phyloP scores from a whole-genome alignment of 352 stramenopile species.

The Globisporangium mamillatum region DNA sequence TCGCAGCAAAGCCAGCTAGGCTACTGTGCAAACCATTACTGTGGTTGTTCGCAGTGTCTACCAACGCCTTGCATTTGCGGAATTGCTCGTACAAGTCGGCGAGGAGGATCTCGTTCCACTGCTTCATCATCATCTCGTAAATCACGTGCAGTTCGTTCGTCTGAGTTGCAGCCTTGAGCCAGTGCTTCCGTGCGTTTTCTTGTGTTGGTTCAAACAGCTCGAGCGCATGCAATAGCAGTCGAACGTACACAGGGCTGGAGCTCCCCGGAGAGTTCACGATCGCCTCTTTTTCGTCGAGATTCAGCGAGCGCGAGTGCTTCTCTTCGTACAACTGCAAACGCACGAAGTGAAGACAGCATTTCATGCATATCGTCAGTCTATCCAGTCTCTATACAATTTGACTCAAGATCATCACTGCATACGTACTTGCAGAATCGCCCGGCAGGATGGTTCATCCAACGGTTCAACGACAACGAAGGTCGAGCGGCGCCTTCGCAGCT shows the following conservation, averaged over 20 bases:
- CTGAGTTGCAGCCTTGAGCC: constrained; percentile 40
- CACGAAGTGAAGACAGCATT: neutral
- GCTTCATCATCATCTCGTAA: constrained; percentile 68
- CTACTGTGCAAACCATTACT: neutral
- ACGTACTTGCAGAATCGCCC: constrained; percentile 49
- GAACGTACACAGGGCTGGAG: constrained; percentile 64
- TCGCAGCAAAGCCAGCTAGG: neutral
- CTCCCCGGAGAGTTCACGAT: constrained; percentile 52
- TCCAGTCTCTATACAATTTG: neutral
- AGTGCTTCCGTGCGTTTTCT: constrained; percentile 26
- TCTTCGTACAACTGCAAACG: constrained; percentile 32
- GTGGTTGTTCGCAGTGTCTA: neutral
- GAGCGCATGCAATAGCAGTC: constrained; percentile 57
- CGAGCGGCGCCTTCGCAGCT: constrained; percentile 60
- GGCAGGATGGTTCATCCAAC: constrained; percentile 63
- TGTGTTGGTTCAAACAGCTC: constrained; percentile 45
- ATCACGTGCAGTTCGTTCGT: constrained; percentile 44
- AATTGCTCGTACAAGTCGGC: constrained; percentile 47
- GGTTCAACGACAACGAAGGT: constrained; percentile 68
- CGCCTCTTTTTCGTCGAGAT: constrained; percentile 37
- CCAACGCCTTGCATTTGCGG: constrained; percentile 23
- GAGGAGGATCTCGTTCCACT: constrained; percentile 73
- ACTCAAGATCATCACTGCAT: neutral
- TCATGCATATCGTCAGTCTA: neutral
- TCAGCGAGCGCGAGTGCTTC: constrained; percentile 22